Conservation (phyloP, 2,329 filamentous ascomycete species). For the Calonectria henricotiae region DNA sequence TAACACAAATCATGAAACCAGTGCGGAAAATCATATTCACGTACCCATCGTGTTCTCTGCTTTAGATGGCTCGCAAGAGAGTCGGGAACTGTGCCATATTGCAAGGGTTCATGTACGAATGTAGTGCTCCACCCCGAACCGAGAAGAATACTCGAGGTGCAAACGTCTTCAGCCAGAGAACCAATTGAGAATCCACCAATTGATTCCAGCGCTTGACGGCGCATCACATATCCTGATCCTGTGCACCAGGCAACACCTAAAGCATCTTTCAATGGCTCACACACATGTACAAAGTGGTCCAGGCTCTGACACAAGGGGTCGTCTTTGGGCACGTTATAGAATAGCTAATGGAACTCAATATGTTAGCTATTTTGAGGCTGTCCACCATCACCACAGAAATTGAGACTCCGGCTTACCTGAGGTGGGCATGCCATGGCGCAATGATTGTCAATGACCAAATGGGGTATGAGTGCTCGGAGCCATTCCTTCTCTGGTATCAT, state of each 20-base stretch:
- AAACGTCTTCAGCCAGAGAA: conserved; percentile 14
- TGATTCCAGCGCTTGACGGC: conserved; percentile 63
- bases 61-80: conserved; percentile 1
- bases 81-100: conserved; percentile 12
- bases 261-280: conserved; percentile 58
- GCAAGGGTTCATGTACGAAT: conserved; percentile 15
- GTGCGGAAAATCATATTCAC: neutral
- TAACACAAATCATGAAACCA: no score
- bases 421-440: conserved; percentile 12
- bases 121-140: conserved; percentile 14
- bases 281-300: conserved; percentile 50
- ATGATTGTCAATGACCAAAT: neutral
- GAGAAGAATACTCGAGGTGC: conserved; percentile 11
- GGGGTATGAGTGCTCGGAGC: conserved; percentile 65
- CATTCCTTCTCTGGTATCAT: conserved; percentile 73
- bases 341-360: neutral
- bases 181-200: conserved; percentile 11
- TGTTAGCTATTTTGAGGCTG: neutral
- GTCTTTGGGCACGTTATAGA: conserved; percentile 15
- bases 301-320: conserved; percentile 19
- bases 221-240: conserved; percentile 70
- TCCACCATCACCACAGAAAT: neutral
- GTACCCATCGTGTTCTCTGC: conserved; percentile 9
- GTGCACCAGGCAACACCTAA: conserved; percentile 68
- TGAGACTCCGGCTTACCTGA: neutral